Base-by-base conservation (phyloP, 208 protist genomes). In the Leishmania braziliensis region DNA sequence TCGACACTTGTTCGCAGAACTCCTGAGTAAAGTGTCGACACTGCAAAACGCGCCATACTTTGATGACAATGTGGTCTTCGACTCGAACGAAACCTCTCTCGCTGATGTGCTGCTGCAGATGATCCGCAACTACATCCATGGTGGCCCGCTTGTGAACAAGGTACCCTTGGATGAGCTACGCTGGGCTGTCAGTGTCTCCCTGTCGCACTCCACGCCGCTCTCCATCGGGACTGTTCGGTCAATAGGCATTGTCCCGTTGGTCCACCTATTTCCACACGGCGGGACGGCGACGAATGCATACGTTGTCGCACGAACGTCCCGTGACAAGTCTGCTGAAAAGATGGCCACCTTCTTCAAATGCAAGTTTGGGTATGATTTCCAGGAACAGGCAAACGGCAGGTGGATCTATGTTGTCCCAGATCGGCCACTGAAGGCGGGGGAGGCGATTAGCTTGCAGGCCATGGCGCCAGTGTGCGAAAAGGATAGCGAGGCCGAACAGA, bases 111-210 rank as follows among this genome's bases (percentile, higher is more conserved):
- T 98, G 5, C 83, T 98, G 23, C 95, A 98, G 80, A 98, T 98
- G 95, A 97, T 98, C 75, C 95, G 93, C 63, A 98, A 98, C 86
- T 98, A 98, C 85, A 88, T 98, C 50, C 93, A 95, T 69, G 93
- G 92, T 5, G 95, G 95, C 0, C 95, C 95, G n/a, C 87, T 97
- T 74, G 93, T 97, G 51, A 95, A 94, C 82, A 96, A 96, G 85
- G 81, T 98, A 68, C 80, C 91, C 16, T 82, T 86, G 66, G 75
- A 90, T 29, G 91, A 95, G n/a, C 86, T 98, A 51, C 88, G 88
- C n/a, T 98, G 95, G 93, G 93, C 93, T 1, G 95, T 98, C 8
- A 94, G 89, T 71, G 88, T 96, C 5, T 95, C 90, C 58, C 84
- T 98, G 18, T 98, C 95, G 8, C 95, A 98, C 66, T 91, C 95